A percentile compares a stretch with the other conserved stretches of the same genome.
These are phyloP conservation scores for Cryptosporidium felis DNA, from an alignment of 169 alveolate genomes.

Conservation along the genomic window DNA sequence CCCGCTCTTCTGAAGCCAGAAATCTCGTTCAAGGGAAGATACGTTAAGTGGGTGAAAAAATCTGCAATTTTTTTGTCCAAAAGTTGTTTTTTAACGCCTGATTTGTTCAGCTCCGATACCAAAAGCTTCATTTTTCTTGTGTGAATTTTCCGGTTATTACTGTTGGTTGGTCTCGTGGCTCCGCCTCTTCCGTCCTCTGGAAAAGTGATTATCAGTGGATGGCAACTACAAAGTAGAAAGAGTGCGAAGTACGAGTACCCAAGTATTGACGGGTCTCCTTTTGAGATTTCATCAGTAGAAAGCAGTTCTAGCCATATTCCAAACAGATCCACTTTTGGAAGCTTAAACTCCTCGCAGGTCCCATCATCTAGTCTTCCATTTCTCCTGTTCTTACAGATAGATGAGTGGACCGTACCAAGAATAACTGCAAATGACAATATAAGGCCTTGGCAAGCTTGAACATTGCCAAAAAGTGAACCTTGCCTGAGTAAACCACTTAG, in stretches of 20 bases:
- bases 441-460: background rate
- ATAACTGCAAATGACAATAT: conserved; percentile 12
- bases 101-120: too few relatives aligned
- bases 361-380: background rate
- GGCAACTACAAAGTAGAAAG: conserved; percentile 38
- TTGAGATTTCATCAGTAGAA: background rate
- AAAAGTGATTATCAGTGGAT: conserved; percentile 49
- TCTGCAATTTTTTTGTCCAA: too few relatives aligned
- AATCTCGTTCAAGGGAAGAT: conserved; percentile 22
- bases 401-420: conserved; percentile 22
- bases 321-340: background rate
- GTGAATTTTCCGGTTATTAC: too few relatives aligned
- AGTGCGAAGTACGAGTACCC: background rate
- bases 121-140: too few relatives aligned
- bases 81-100: too few relatives aligned
- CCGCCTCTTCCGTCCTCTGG: too few relatives aligned
- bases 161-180: too few relatives aligned
- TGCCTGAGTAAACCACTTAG: too few relatives aligned
- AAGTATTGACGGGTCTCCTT: background rate
- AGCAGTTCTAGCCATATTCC: conserved; percentile 1
- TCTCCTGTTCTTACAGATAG: background rate
- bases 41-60: conserved; percentile 23
- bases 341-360: background rate
- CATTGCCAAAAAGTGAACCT: background rate
- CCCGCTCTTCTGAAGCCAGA: conserved; percentile 55